These are phyloP conservation scores for Talaromyces funiculosus DNA, from an alignment of 2,329 filamentous ascomycete genomes.

Conservation along the genomic window DNA sequence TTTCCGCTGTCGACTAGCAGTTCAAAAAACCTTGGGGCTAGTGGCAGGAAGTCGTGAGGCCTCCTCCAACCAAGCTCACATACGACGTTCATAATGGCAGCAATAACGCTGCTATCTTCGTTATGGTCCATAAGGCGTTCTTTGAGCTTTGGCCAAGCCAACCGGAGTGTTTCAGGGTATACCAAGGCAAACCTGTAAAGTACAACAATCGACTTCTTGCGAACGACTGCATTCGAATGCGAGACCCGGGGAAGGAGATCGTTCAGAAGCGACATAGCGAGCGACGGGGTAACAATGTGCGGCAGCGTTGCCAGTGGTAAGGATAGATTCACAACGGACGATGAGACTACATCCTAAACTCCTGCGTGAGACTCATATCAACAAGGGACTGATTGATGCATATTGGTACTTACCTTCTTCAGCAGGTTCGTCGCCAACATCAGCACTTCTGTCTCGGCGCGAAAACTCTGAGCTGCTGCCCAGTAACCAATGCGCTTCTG, in stretches of 20 bases:
- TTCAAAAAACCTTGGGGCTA: conserved; percentile 88
- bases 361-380: neutral
- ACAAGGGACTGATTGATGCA: neutral
- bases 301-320: conserved; percentile 86
- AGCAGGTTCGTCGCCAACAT: conserved; percentile 96
- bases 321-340: conserved; percentile 68
- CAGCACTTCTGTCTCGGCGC: conserved; percentile 89
- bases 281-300: conserved; percentile 85
- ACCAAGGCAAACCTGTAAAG: conserved; percentile 89
- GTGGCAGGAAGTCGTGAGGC: conserved; percentile 85
- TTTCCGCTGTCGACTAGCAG: conserved; percentile 86
- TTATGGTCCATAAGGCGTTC: conserved; percentile 83
- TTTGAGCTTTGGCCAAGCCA: conserved; percentile 96
- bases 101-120: conserved; percentile 88
- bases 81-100: conserved; percentile 92
- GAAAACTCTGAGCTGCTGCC: conserved; percentile 91
- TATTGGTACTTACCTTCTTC: conserved; percentile 63
- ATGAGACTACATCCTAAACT: conserved; percentile 54
- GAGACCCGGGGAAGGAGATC: conserved; percentile 81
- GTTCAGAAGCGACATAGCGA: conserved; percentile 81
- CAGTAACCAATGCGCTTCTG: conserved; percentile 96
- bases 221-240: conserved; percentile 76
- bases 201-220: conserved; percentile 95
- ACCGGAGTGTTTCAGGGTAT: conserved; percentile 88
- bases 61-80: conserved; percentile 93